A percentile compares a stretch with the other conserved stretches of the same genome.
These are phyloP conservation scores for Penicillium sp. DNA, from an alignment of 2,329 filamentous ascomycete species.

Conservation along the genomic window DNA sequence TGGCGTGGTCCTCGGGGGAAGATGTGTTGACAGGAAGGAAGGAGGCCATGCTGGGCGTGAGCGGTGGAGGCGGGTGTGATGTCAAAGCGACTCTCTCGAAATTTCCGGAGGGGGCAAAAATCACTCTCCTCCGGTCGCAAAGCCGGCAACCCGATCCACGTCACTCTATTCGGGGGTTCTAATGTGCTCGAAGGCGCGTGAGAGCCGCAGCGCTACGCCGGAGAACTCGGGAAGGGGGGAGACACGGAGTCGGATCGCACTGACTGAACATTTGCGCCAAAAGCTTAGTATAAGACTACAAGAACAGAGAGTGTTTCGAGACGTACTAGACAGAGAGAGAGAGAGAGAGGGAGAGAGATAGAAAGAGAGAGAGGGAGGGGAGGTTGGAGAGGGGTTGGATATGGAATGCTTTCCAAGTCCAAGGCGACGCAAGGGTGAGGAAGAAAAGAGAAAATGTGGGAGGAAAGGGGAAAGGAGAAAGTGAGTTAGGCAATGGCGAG, in stretches of 20 bases:
- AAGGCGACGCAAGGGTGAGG: constrained; percentile 17
- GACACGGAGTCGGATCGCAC: constrained; percentile 14
- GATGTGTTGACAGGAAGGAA: constrained; percentile 63
- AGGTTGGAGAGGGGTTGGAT: constrained; percentile 5
- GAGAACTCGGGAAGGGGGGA: constrained; percentile 11
- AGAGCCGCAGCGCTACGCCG: constrained; percentile 17
- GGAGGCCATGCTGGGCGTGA: constrained; percentile 48
- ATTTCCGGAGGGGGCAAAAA: constrained; percentile 19
- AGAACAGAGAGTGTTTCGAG: background rate
- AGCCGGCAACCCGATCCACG: constrained; percentile 21
- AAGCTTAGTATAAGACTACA: constrained; percentile 11
- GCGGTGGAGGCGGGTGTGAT: constrained; percentile 25
- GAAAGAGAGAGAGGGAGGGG: constrained; percentile 8
- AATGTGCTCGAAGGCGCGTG: constrained; percentile 12
- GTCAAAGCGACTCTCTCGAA: constrained; percentile 22
- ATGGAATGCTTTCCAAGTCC: constrained; percentile 9
- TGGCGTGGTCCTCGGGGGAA: constrained; percentile 43
- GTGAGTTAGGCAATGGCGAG: constrained; percentile 18
- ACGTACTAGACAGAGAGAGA: constrained; percentile 9
- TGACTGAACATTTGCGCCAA: constrained; percentile 22
- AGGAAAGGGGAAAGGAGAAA: constrained; percentile 13
- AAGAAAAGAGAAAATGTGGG: constrained; percentile 8
- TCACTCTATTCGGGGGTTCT: constrained; percentile 11
- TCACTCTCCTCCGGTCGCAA: constrained; percentile 21
- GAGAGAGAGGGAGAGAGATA: constrained; percentile 5